Conservation (phyloP, 2,329 filamentous ascomycete species). For the Coniochaeta sp. region DNA sequence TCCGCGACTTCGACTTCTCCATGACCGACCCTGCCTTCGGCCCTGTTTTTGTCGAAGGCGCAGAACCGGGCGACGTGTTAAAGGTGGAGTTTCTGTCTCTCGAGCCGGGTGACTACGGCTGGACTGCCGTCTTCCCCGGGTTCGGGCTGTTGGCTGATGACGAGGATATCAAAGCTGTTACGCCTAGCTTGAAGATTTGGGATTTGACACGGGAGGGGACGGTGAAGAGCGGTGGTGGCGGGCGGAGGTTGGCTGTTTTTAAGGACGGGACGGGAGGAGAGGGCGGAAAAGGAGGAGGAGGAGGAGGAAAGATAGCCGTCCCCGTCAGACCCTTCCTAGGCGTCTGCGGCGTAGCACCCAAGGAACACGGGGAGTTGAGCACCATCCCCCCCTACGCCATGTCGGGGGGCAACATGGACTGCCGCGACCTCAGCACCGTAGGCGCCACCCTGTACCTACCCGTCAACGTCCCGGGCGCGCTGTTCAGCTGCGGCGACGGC, state of each 20-base stretch:
- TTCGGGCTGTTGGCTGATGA: constrained; percentile 41
- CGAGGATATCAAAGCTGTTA: constrained; percentile 28
- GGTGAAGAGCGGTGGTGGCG: constrained; percentile 23
- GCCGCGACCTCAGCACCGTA: constrained; percentile 34
- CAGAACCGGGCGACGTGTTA: constrained; percentile 43
- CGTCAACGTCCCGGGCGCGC: constrained; percentile 38
- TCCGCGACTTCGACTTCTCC: constrained; percentile 31
- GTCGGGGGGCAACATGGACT: constrained; percentile 49
- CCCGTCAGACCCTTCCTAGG: constrained; percentile 45
- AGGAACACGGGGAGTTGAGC: constrained; percentile 31
- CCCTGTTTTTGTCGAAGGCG: constrained; percentile 40
- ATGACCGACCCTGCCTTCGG: constrained; percentile 42
- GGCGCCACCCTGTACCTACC: constrained; percentile 42
- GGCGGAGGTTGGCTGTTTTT: constrained; percentile 28
- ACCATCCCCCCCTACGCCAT: constrained; percentile 41
- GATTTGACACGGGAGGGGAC: constrained; percentile 23
- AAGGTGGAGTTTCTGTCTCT: constrained; percentile 42
- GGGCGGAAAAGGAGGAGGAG: too few relatives aligned
- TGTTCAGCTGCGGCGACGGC: constrained; percentile 48
- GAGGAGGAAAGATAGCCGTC: too few relatives aligned
- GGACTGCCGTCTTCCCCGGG: constrained; percentile 42
- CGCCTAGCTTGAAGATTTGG: constrained; percentile 40
- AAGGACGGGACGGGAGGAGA: too few relatives aligned
- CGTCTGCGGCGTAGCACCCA: constrained; percentile 43
- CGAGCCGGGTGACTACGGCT: constrained; percentile 38